Percentiles rank a stretch among this genome's conserved stretches.
These are phyloP conservation scores for Ustilago cynodontis DNA, from an alignment of 1,284 basidiomycete species.

Conservation along the genomic window DNA sequence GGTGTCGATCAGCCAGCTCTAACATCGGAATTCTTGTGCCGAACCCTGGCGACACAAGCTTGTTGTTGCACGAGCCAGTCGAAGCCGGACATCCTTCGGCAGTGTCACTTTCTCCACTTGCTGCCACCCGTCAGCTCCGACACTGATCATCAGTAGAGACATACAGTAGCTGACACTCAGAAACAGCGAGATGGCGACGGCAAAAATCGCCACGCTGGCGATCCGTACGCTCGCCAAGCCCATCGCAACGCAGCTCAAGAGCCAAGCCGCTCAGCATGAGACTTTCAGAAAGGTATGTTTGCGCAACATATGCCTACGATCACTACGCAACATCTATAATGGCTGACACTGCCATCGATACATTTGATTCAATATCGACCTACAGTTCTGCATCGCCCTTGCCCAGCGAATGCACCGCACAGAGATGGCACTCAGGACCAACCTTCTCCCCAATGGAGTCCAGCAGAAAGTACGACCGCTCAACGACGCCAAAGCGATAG, in stretches of 20 bases:
- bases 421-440: slow-evolving; percentile 62
- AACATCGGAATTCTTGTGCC: too few relatives aligned
- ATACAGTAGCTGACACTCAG: not conserved
- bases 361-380: not conserved
- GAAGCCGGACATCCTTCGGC: not conserved
- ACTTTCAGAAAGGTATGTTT: slow-evolving; percentile 55
- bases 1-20: not conserved
- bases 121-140: not conserved
- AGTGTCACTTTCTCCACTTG: not conserved
- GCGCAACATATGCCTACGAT: not conserved
- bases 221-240: slow-evolving; percentile 68
- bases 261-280: slow-evolving; percentile 65
- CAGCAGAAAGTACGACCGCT: slow-evolving; percentile 65
- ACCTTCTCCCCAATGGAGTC: slow-evolving; percentile 56
- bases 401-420: slow-evolving; percentile 65
- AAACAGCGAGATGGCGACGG: slow-evolving; percentile 59
- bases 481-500: slow-evolving; percentile 66
- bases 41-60: too few relatives aligned
- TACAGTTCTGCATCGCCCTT: slow-evolving; percentile 61
- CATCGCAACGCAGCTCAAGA: slow-evolving; percentile 67
- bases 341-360: not conserved
- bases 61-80: not conserved
- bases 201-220: slow-evolving; percentile 64
- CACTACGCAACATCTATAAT: not conserved
- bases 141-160: not conserved